Conservation (phyloP, 2,329 filamentous ascomycete species). For the Alternaria solani region DNA sequence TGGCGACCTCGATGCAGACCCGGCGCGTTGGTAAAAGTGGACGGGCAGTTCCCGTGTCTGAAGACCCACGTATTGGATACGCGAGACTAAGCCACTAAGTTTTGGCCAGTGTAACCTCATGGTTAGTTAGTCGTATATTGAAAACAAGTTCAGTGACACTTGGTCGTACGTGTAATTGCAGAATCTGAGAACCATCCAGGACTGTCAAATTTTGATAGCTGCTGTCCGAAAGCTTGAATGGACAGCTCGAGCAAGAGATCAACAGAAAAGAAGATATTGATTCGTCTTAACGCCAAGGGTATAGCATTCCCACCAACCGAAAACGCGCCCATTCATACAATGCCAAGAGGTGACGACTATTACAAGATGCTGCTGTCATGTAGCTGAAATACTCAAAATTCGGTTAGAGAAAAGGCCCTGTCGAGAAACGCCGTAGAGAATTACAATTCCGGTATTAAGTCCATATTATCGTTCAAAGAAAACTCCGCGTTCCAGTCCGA, state of each 20-base stretch:
- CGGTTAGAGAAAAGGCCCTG: neutral
- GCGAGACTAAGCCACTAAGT: neutral
- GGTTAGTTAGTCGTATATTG: neutral
- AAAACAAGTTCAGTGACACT: neutral
- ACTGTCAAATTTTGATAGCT: neutral
- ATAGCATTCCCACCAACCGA: neutral
- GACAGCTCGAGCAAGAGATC: neutral
- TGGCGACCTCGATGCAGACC: neutral
- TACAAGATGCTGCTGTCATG: neutral
- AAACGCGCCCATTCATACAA: neutral
- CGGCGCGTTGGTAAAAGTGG: constrained; percentile 3
- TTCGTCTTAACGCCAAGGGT: neutral
- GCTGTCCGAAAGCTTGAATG: neutral
- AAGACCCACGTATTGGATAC: neutral
- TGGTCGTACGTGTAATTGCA: neutral
- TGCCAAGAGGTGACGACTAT: neutral
- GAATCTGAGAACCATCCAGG: neutral
- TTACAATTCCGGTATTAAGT: constrained; percentile 21
- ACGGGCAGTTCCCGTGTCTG: neutral
- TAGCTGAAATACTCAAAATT: neutral
- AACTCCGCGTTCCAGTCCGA: constrained; percentile 48
- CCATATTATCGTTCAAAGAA: constrained; percentile 35
- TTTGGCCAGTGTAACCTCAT: neutral
- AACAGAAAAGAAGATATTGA: neutral
- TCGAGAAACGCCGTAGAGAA: neutral